Conservation (phyloP, 208 protist genomes). For the Vickermania ingenoplastis region DNA sequence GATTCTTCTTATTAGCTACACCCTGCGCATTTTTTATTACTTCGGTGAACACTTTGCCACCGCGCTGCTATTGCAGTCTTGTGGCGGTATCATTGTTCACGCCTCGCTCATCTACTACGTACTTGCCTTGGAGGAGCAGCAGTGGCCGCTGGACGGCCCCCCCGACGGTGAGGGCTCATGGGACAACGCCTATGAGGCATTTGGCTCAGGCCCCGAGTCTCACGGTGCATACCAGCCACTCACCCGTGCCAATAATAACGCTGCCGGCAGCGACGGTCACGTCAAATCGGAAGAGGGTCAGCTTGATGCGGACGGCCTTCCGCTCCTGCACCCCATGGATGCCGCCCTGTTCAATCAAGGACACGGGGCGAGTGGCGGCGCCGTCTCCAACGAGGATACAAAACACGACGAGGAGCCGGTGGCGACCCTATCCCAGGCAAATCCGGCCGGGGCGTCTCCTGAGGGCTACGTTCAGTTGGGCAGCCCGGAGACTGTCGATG, state of each 20-base stretch:
- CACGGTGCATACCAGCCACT: neutral
- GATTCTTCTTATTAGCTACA: slow-evolving; percentile 71
- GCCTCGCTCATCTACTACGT: slow-evolving; percentile 32
- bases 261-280: neutral
- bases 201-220: too few relatives aligned
- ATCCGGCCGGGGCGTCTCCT: too few relatives aligned
- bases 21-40: slow-evolving; percentile 66
- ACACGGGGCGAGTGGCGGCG: neutral
- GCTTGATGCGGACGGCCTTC: neutral
- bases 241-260: neutral
- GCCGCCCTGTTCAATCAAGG: neutral
- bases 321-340: neutral
- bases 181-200: too few relatives aligned
- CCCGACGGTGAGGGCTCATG: neutral
- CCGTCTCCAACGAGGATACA: neutral
- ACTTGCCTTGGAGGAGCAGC: slow-evolving; percentile 19
- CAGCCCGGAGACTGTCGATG: neutral
- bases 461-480: neutral
- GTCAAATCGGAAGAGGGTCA: neutral
- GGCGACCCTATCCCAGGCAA: neutral
- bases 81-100: slow-evolving; percentile 49
- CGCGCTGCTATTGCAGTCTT: slow-evolving; percentile 53
- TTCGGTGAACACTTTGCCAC: slow-evolving; percentile 44
- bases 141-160: slow-evolving; percentile 4
- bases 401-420: neutral